These are phyloP conservation scores for Diaporthe vaccinii DNA, from an alignment of 2,329 filamentous ascomycete species.

Conservation along the genomic window DNA sequence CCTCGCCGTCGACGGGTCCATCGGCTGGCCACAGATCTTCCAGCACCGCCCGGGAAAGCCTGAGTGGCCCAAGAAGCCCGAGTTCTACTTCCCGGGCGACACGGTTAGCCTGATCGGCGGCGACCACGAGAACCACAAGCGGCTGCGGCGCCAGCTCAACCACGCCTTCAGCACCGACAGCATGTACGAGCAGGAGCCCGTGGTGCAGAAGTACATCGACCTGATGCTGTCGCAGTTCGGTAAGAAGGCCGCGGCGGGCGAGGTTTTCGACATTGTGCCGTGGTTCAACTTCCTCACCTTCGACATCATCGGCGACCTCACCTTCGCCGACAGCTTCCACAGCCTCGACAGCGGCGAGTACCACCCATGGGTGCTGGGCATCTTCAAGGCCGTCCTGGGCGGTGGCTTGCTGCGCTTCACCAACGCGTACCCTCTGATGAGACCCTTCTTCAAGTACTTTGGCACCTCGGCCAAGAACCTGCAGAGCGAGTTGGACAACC, in stretches of 20 bases:
- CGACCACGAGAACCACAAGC: slow-evolving; percentile 11
- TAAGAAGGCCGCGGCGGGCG: slow-evolving; percentile 26
- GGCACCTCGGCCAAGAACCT: slow-evolving; percentile 8
- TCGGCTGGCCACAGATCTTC: slow-evolving; percentile 34
- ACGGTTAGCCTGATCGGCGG: not conserved
- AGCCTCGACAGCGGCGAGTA: slow-evolving; percentile 38
- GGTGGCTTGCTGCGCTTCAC: not conserved
- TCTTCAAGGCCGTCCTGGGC: slow-evolving; percentile 30
- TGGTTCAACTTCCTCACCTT: slow-evolving; percentile 44
- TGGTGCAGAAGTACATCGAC: slow-evolving; percentile 27
- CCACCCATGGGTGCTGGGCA: slow-evolving; percentile 42
- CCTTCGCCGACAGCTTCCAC: slow-evolving; percentile 43
- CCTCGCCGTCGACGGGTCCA: slow-evolving; percentile 31
- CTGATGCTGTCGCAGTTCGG: slow-evolving; percentile 3
- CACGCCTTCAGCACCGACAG: slow-evolving; percentile 36
- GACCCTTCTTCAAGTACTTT: not conserved
- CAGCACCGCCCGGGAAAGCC: slow-evolving; percentile 30
- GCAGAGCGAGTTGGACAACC: slow-evolving; percentile 22
- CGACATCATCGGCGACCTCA: slow-evolving; percentile 43
- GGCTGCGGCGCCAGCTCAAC: slow-evolving; percentile 25
- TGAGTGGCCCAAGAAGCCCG: slow-evolving; percentile 22
- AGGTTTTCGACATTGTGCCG: slow-evolving; percentile 20
- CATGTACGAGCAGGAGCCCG: slow-evolving; percentile 38
- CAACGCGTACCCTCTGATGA: not conserved
- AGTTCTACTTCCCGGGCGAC: not conserved